phyloP scores from a whole-genome alignment of 2,329 filamentous ascomycete genomes.

The Arachnopeziza araneosa region DNA sequence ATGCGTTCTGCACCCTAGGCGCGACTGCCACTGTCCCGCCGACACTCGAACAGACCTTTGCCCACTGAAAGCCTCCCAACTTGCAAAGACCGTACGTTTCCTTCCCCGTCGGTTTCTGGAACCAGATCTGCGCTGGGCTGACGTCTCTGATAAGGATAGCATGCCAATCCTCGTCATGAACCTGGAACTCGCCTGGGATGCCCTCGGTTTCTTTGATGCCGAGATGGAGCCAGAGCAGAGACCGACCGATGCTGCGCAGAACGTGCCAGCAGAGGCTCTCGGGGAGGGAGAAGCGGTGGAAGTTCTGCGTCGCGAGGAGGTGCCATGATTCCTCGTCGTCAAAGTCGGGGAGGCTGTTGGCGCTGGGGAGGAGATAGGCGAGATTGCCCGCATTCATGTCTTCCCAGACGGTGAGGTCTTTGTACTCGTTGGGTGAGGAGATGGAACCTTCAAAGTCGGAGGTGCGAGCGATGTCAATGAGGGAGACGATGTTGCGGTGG shows the following conservation, averaged over 20 bases:
- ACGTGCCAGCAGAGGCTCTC: conserved; percentile 54
- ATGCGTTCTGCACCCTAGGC: conserved; percentile 10
- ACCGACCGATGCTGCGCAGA: conserved; percentile 40
- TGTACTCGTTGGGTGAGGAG: background rate
- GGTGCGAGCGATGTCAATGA: conserved; percentile 24
- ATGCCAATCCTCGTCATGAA: conserved; percentile 41
- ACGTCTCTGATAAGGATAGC: conserved; percentile 47
- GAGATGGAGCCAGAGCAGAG: conserved; percentile 48
- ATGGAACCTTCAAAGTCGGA: background rate
- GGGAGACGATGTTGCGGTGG: conserved; percentile 27
- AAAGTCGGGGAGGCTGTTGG: conserved; percentile 11
- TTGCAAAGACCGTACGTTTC: conserved; percentile 51
- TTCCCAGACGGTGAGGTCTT: conserved; percentile 43
- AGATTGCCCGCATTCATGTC: conserved; percentile 48
- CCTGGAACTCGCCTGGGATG: conserved; percentile 17
- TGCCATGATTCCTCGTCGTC: conserved; percentile 19
- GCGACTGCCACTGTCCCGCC: conserved; percentile 14
- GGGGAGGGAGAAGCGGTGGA: conserved; percentile 34
- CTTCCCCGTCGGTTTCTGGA: conserved; percentile 41
- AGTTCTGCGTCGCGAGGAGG: conserved; percentile 18
- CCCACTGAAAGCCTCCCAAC: conserved; percentile 43
- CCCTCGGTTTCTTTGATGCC: conserved; percentile 32
- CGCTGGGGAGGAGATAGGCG: conserved; percentile 34
- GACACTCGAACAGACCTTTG: conserved; percentile 23
- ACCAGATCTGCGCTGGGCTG: conserved; percentile 43